Evolutionary conservation across 768 basidiomycete genomes (phyloP), one percentile per base, ranked within the genome.

Genomic region (Boletus fagicola): DNA sequence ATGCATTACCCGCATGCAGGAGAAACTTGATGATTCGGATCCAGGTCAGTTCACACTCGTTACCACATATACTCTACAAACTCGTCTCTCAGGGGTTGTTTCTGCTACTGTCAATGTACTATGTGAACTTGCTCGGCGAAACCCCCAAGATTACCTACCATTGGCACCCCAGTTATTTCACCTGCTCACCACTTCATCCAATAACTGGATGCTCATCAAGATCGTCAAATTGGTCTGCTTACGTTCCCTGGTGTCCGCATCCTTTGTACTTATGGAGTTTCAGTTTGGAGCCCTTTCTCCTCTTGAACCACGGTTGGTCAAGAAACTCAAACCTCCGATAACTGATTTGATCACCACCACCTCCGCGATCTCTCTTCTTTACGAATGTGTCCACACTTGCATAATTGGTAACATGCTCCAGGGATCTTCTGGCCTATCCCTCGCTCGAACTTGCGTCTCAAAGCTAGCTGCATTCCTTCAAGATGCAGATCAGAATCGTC

Each of bases 201-300:
- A 99, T 72, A 99, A 99, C 65, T 99, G 97, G 97, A 96, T 98
- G 92, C 81, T 99, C 57, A 99, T 99, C 73, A 99, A 99, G 75
- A 88, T 98, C 53, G 87, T 98, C 70, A 99, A 99, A 75, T 73
- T 98, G 72, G 96, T 94, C 72, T 65, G 81, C 67, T 56, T 15
- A 30, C n/a, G 43, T 22, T 30, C 24, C 15, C 48, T 57, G 30
- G 38, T 4, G 20, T 44, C 31, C n/a, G 4, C 10, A 4, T 18
- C 20, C 12, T 11, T 36, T 47, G 16, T 46, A 30, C 33, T 50
- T 9, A 58, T 57, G 4, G 46, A 52, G 58, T 11, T 39, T 7
- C 66, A 98, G 96, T 98, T 99, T 75, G 95, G 96, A 22, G 86
- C 88, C 18, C 74, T 99, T 20, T 91, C 92, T 1, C 96, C 97